Base-by-base conservation (phyloP, 1,139 yeast genomes). In the Entelexis sorbosivorans region DNA sequence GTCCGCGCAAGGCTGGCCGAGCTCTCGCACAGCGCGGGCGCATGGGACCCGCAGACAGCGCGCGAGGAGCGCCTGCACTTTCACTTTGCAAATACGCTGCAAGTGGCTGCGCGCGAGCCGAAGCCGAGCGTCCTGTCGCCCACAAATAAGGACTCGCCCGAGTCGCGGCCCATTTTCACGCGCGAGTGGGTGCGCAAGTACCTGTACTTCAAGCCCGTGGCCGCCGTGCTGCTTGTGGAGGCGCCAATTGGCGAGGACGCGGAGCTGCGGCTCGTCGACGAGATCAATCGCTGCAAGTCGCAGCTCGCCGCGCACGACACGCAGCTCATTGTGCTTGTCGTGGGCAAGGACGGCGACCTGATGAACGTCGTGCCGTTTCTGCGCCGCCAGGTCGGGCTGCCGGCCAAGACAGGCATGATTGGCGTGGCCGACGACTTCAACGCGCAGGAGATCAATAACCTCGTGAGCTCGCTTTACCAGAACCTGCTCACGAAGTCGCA, bases 111-210 rank as follows among this genome's bases (percentile, higher is more conserved):
- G 13, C 32, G 36, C 22, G 20, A 31, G 28, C 46, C 59, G 35
- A 46, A 49, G 17, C 69, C 65, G 43, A 70, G 69, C 36, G 66
- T 58, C 32, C 59, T 64, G 52, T 74, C 79, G 0, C 79, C 79
- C 1, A 63, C 68, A 47, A 69, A 69, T 49, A 63, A 65, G 3
- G 60, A 61, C 5, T 67, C 74, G 0, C 60, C 60, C 6, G 60
- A 69, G 49, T 69, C 66, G 49, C 35, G 29, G 36, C 75, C 77
- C 0, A 60, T 76, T 1, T 58, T 76, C 26, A 66, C 74, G 0
- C 57, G 60, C 0, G 66, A 71, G 26, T 78, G 82, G 83, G 54
- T 77, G 11, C 68, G 70, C 36, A 78, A 76, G 60, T 75, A 77
- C 58, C 64, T 67, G 35, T 65, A 69, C 19, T 52, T 66, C 6